phyloP scores from a whole-genome alignment of 1,139 yeast genomes.

The Geotrichum restrictum region DNA sequence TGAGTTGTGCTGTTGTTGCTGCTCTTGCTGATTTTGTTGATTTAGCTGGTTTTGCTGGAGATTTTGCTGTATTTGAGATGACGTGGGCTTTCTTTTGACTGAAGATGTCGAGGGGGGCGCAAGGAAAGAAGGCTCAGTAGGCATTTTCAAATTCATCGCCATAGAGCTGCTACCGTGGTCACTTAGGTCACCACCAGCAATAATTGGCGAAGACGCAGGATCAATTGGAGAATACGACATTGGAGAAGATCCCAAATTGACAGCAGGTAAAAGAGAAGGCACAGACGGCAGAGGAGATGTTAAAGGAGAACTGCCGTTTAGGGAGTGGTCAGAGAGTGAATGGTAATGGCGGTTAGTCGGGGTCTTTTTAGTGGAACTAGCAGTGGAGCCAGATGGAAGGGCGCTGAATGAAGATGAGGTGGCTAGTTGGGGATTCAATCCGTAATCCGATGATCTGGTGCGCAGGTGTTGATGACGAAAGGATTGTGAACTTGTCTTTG shows the following conservation, averaged over 20 bases:
- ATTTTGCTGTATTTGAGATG: neutral
- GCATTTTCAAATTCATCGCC: neutral
- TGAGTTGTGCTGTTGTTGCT: neutral
- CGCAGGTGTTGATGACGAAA: constrained; percentile 3
- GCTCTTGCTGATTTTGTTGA: constrained; percentile 1
- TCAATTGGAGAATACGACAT: constrained; percentile 11
- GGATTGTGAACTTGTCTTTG: neutral
- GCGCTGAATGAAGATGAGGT: neutral
- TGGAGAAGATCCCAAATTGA: constrained; percentile 3
- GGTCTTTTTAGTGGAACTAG: neutral
- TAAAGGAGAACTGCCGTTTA: neutral
- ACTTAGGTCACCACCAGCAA: neutral
- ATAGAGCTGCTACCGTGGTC: neutral
- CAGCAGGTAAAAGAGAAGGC: neutral
- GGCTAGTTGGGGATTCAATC: neutral
- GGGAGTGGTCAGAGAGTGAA: constrained; percentile 2
- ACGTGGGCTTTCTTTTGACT: neutral
- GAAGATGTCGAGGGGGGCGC: neutral
- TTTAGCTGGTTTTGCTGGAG: too few species aligned
- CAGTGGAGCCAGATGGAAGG: neutral
- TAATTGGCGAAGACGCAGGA: neutral
- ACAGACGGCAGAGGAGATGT: neutral
- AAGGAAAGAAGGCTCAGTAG: neutral
- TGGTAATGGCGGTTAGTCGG: constrained; percentile 5
- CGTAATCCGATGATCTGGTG: constrained; percentile 6